Evolutionary conservation across 352 stramenopile species (phyloP).

Genomic region (Pythium monospermum): DNA sequence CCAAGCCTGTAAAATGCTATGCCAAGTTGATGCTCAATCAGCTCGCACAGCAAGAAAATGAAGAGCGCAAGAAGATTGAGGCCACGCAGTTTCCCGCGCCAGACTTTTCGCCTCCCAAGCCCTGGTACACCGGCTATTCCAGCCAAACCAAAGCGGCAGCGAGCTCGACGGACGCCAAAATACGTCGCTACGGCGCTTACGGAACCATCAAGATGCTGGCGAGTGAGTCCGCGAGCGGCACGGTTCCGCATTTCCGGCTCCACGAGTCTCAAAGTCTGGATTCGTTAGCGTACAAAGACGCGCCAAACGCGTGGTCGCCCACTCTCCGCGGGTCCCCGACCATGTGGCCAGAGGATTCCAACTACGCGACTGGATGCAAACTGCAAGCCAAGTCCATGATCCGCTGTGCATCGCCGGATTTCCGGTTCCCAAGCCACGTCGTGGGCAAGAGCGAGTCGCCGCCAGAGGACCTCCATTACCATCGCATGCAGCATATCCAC

Average conservation of each 20-base stretch:
- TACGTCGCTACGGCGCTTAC: conserved; percentile 50
- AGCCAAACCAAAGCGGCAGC: conserved; percentile 23
- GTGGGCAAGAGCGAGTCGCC: conserved; percentile 14
- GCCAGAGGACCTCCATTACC: conserved; percentile 22
- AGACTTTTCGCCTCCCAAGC: conserved; percentile 25
- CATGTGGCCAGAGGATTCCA: conserved; percentile 45
- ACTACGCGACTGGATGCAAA: conserved; percentile 30
- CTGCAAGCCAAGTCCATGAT: conserved; percentile 30
- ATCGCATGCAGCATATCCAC: conserved; percentile 24
- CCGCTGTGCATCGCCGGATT: conserved; percentile 43
- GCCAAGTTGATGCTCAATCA: conserved; percentile 27
- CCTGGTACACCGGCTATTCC: conserved; percentile 51
- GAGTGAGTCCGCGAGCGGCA: conserved; percentile 19
- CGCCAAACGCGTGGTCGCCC: conserved; percentile 29
- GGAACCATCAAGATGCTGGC: conserved; percentile 37
- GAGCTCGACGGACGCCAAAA: conserved; percentile 41
- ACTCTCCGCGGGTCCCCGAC: conserved; percentile 39
- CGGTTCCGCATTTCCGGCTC: conserved; percentile 23
- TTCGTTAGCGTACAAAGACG: conserved; percentile 23
- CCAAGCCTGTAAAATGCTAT: conserved; percentile 27
- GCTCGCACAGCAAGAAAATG: conserved; percentile 11
- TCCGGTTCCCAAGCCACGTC: conserved; percentile 24
- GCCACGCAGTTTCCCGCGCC: conserved; percentile 13
- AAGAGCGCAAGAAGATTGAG: conserved; percentile 11
- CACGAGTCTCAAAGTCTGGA: conserved; percentile 36